Evolutionary conservation across 148 eudicot genomes (phyloP), one percentile per base, ranked within the genome.

Genomic region (Arbutus unedo): DNA sequence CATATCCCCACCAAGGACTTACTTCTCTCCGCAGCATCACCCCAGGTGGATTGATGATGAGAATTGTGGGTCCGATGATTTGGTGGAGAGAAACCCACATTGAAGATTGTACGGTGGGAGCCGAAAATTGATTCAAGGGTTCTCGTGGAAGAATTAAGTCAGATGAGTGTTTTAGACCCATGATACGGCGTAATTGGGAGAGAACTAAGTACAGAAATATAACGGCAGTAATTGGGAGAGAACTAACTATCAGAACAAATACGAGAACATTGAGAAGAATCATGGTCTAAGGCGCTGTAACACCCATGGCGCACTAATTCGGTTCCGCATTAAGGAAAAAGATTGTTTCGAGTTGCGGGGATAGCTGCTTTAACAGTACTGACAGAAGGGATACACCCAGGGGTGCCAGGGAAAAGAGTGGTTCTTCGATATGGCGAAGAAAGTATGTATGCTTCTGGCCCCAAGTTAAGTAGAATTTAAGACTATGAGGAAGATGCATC

Each of bases 81-180:
- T 78, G 44, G 88, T 85, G 76, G 88, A 85, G 44, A 86, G 91
- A 81, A 84, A 88, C 74, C 88, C 93, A 77, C 91, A 91, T 11
- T 85, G 71, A 10, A 89, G 91, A 80, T 56, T 76, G 62, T 83
- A 86, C 16, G 84, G 83, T 50, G 85, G 85, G 49, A 82, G 55
- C 21, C 90, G 85, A 59, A 87, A 88, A 81, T 88, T 68, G 90
- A 88, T 77, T 57, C 83, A 10, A 81, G 72, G 89, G 88, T 60
- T 86, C 84, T 59, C 73, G 83, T 5, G 91, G 81, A 62, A 85
- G 91, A 78, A 25, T 72, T 76, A 71, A 55, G 45, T 21, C 78
- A 10, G 85, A 78, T 73, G 82, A 56, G 5, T 49, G 66, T 31
- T 73, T 71, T 57, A 79, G 82, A 79, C 62, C 85, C 5, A 5